Evolutionary conservation across 176 grass and related monocot genomes (phyloP), one percentile per base, ranked within the genome.

Genomic region (Phragmites australis): DNA sequence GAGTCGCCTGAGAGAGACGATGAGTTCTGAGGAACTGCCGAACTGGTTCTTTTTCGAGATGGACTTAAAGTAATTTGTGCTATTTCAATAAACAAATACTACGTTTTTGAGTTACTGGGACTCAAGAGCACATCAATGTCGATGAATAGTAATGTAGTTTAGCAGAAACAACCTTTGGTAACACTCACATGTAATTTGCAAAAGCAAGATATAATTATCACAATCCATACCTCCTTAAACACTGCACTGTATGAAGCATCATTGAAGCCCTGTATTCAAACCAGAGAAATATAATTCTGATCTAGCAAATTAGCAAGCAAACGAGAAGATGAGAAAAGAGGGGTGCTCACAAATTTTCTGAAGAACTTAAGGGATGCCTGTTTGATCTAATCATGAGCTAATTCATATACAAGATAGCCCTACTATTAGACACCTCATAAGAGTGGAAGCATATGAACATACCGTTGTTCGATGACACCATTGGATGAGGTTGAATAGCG

Each of bases 361-460:
- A 98, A 98, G 41, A 94, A 88, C 23, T 91, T 88, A 70, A 94
- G 82, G 0, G 96, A 99, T 91, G n/a, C n/a, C n/a, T n/a, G n/a
- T n/a, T n/a, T n/a, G n/a, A n/a, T n/a, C n/a, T n/a, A n/a, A n/a
- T n/a, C n/a, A n/a, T n/a, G n/a, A n/a, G n/a, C n/a, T n/a, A n/a
- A n/a, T n/a, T n/a, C n/a, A n/a, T n/a, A n/a, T n/a, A n/a, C n/a
- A n/a, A n/a, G n/a, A n/a, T n/a, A n/a, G n/a, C n/a, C n/a, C n/a
- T n/a, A n/a, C n/a, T n/a, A n/a, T n/a, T n/a, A n/a, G n/a, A n/a
- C n/a, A n/a, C n/a, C n/a, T n/a, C n/a, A n/a, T n/a, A n/a, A n/a
- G n/a, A n/a, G n/a, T n/a, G n/a, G n/a, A n/a, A n/a, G n/a, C n/a
- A n/a, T n/a, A n/a, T n/a, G n/a, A n/a, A n/a, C n/a, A n/a, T n/a